These are phyloP conservation scores for Roridomyces roridus DNA, from an alignment of 768 basidiomycete species.

Conservation along the genomic window DNA sequence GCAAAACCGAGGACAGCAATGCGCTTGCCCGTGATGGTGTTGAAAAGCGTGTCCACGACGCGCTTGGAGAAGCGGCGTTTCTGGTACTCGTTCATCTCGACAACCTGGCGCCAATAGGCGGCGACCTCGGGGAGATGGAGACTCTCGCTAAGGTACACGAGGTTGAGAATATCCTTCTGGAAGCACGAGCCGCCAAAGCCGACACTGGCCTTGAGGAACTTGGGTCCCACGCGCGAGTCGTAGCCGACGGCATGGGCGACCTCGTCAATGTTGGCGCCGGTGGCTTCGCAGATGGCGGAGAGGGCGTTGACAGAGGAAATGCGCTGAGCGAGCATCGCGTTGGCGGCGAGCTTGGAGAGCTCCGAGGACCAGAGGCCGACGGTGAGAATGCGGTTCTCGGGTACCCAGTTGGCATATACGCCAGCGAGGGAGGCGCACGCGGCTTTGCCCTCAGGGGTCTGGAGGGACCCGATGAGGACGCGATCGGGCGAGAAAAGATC, in stretches of 20 bases:
- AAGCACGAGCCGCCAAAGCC: conserved; percentile 99
- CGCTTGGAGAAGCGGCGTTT: conserved; percentile 95
- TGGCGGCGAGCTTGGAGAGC: conserved; percentile 97
- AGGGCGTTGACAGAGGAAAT: conserved; percentile 99
- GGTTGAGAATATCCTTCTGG: conserved; percentile 99
- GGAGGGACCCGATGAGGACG: conserved; percentile 95
- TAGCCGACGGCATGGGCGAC: conserved; percentile 93
- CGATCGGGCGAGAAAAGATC: conserved; percentile 93
- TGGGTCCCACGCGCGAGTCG: conserved; percentile 91
- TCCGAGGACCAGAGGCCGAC: conserved; percentile 99
- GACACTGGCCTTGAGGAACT: conserved; percentile 94
- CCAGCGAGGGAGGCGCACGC: conserved; percentile 78
- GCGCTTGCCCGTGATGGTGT: conserved; percentile 96
- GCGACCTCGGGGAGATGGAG: conserved; percentile 96
- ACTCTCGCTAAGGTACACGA: conserved; percentile 96
- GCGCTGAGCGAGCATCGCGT: conserved; percentile 99
- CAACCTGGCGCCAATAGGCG: conserved; percentile 96
- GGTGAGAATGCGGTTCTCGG: conserved; percentile 81
- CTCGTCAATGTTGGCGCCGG: conserved; percentile 98
- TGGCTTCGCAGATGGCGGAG: conserved; percentile 98
- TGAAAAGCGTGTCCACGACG: conserved; percentile 97
- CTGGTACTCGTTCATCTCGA: conserved; percentile 98
- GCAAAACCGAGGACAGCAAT: conserved; percentile 98
- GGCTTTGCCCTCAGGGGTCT: conserved; percentile 82
- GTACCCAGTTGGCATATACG: conserved; percentile 98